These are phyloP conservation scores for Sclerotinia nivalis DNA, from an alignment of 2,329 filamentous ascomycete genomes.

Conservation along the genomic window DNA sequence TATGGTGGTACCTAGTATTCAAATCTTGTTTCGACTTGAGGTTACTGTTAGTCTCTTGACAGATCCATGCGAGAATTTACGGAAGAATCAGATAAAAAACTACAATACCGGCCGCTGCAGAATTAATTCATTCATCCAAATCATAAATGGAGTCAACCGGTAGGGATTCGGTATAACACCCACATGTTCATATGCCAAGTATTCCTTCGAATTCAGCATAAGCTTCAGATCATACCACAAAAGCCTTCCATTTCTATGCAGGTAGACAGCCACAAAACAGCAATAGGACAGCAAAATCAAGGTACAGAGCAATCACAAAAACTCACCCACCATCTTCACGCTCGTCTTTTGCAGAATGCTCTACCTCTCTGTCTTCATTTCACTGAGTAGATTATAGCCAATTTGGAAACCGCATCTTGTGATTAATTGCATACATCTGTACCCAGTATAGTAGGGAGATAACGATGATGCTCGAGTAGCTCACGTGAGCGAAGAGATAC, in stretches of 20 bases:
- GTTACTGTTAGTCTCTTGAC: too few relatives aligned
- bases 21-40: too few relatives aligned
- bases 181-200: constrained; percentile 1
- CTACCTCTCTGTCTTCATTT: background rate
- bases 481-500: background rate
- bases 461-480: background rate
- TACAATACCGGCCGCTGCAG: too few relatives aligned
- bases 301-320: background rate
- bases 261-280: background rate
- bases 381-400: background rate
- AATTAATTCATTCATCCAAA: background rate
- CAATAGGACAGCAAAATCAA: background rate
- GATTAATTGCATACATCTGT: constrained; percentile 1
- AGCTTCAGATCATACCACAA: background rate
- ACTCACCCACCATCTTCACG: background rate
- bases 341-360: background rate
- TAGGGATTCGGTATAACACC: background rate
- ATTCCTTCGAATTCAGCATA: background rate
- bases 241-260: background rate
- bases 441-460: background rate
- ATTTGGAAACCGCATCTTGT: background rate
- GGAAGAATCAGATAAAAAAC: too few relatives aligned
- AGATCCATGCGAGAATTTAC: too few relatives aligned
- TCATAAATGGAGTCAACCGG: background rate
- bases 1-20: too few relatives aligned